These are phyloP conservation scores for Entonaema liquescens DNA, from an alignment of 495 filamentous ascomycete species.

Conservation along the genomic window DNA sequence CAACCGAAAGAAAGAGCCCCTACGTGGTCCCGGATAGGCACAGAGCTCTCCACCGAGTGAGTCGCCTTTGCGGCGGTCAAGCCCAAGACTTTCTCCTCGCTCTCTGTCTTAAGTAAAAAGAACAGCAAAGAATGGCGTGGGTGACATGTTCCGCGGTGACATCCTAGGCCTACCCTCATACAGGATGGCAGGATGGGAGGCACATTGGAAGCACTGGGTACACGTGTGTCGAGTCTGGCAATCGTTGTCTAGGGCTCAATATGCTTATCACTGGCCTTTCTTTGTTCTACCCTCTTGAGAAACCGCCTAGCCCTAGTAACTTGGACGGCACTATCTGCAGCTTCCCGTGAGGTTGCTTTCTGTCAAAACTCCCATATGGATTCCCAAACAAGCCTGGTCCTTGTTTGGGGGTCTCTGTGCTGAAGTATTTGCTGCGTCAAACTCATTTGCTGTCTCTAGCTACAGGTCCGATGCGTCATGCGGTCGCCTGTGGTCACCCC, in stretches of 20 bases:
- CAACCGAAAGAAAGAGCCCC: constrained; percentile 27
- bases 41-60: constrained; percentile 45
- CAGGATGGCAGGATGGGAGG: constrained; percentile 29
- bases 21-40: constrained; percentile 49
- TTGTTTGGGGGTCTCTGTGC: constrained; percentile 51
- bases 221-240: constrained; percentile 63
- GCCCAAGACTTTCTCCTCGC: constrained; percentile 43
- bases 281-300: constrained; percentile 55
- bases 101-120: constrained; percentile 38
- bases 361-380: constrained; percentile 53
- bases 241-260: constrained; percentile 48
- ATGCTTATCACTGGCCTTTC: constrained; percentile 48
- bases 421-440: constrained; percentile 59
- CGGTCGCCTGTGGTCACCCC: constrained; percentile 53
- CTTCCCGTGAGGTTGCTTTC: constrained; percentile 54
- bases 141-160: constrained; percentile 37
- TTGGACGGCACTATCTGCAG: constrained; percentile 61
- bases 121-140: constrained; percentile 38
- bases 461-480: constrained; percentile 55
- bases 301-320: constrained; percentile 47
- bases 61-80: constrained; percentile 49
- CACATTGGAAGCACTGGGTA: constrained; percentile 44
- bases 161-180: constrained; percentile 33
- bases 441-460: constrained; percentile 56
- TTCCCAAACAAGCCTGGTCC: constrained; percentile 57